A percentile compares a stretch with the other conserved stretches of the same genome.
Conservation (phyloP, 805 yeast species). For the Millerozyma acaciae region DNA sequence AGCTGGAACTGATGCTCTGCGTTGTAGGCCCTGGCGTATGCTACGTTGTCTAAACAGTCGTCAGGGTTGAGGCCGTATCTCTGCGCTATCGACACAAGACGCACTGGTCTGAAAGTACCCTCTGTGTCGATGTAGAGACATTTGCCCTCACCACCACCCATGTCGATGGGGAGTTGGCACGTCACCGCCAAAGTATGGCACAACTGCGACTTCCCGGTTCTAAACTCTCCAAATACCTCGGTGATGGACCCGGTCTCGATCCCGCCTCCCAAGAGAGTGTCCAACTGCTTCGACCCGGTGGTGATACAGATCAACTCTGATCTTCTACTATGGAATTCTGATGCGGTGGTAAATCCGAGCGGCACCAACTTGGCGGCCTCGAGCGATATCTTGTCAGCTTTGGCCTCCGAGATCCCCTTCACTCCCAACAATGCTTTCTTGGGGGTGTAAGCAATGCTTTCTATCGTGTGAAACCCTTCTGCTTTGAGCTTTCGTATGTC, state of each 20-base stretch:
- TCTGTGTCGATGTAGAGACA: constrained; percentile 95
- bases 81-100: constrained; percentile 85
- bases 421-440: constrained; percentile 70
- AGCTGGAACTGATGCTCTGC: constrained; percentile 93
- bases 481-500: constrained; percentile 80
- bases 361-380: constrained; percentile 89
- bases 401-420: constrained; percentile 93
- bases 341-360: constrained; percentile 95
- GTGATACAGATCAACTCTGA: constrained; percentile 89
- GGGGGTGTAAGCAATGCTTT: constrained; percentile 90
- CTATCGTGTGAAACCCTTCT: constrained; percentile 85
- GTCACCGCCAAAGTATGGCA: constrained; percentile 97
- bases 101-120: constrained; percentile 91
- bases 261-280: constrained; percentile 93
- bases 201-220: constrained; percentile 96
- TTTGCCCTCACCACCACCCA: constrained; percentile 99
- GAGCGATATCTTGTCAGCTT: constrained; percentile 77
- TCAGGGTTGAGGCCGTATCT: constrained; percentile 89
- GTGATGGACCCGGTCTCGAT: constrained; percentile 96
- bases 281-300: constrained; percentile 92
- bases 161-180: constrained; percentile 91
- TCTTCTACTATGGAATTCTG: constrained; percentile 86
- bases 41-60: constrained; percentile 94
- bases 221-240: constrained; percentile 93
- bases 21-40: constrained; percentile 94